These are phyloP conservation scores for Apiospora phragmitis DNA, from an alignment of 2,329 filamentous ascomycete species.

Conservation along the genomic window DNA sequence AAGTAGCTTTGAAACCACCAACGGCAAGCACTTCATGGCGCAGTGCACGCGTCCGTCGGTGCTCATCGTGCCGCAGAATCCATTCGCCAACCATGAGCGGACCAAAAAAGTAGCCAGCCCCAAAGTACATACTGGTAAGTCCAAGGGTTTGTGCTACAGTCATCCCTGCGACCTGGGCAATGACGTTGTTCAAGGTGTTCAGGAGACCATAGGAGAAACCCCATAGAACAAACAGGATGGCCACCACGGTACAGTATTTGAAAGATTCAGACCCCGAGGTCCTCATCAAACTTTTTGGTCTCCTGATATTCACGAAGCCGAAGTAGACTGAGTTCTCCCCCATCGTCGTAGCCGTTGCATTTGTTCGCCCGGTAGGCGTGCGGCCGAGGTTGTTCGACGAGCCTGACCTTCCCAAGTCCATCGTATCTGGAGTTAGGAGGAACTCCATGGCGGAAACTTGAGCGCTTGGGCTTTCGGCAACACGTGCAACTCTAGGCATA, in stretches of 20 bases:
- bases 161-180: slow-evolving; percentile 64
- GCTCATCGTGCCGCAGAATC: slow-evolving; percentile 69
- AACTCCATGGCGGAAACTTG: slow-evolving; percentile 45
- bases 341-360: slow-evolving; percentile 33
- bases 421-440: slow-evolving; percentile 43
- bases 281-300: slow-evolving; percentile 70
- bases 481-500: slow-evolving; percentile 17
- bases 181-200: slow-evolving; percentile 75
- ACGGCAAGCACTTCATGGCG: slow-evolving; percentile 41
- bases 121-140: slow-evolving; percentile 71
- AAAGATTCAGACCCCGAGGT: slow-evolving; percentile 64
- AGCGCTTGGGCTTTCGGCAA: slow-evolving; percentile 24
- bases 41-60: slow-evolving; percentile 41
- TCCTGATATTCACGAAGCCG: slow-evolving; percentile 72
- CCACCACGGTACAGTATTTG: slow-evolving; percentile 73
- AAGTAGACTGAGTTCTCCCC: slow-evolving; percentile 62
- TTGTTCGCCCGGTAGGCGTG: slow-evolving; percentile 32
- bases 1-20: slow-evolving; percentile 76
- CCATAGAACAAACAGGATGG: slow-evolving; percentile 84
- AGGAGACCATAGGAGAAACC: slow-evolving; percentile 87
- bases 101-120: slow-evolving; percentile 68
- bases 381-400: slow-evolving; percentile 20
- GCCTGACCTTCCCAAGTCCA: slow-evolving; percentile 12
- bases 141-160: slow-evolving; percentile 63
- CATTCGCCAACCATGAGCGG: slow-evolving; percentile 69